These are phyloP conservation scores for Camellia lanceoleosa DNA, from an alignment of 148 eudicot genomes.

Conservation along the genomic window DNA sequence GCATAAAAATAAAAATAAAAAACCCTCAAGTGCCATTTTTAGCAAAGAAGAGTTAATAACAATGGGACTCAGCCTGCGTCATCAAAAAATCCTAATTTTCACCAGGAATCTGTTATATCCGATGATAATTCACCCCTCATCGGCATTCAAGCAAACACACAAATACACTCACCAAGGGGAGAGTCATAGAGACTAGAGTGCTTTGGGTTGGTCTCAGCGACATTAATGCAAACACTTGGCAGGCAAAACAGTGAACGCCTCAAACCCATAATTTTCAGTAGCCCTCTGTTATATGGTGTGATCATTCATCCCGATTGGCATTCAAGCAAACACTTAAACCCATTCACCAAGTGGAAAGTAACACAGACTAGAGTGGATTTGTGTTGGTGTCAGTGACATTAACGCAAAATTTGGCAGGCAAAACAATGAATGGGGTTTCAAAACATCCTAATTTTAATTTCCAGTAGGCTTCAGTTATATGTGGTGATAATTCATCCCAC, in stretches of 20 bases:
- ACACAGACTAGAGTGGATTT: not conserved
- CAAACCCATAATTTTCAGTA: not conserved
- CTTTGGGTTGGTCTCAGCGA: not conserved
- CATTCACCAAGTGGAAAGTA: not conserved
- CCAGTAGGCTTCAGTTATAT: no score
- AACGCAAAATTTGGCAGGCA: constrained; percentile 3
- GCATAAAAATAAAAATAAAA: not conserved
- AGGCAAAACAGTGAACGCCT: no score
- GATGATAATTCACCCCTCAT: not conserved
- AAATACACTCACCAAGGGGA: not conserved
- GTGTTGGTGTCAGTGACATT: not conserved
- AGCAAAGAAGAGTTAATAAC: not conserved
- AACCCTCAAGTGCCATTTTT: not conserved
- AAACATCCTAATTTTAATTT: no score
- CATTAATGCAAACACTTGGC: not conserved
- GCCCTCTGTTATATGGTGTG: not conserved
- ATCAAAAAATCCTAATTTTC: not conserved
- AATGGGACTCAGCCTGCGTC: not conserved
- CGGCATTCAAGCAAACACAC: not conserved
- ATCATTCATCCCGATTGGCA: not conserved
- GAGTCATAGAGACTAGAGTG: not conserved
- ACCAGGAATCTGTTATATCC: not conserved
- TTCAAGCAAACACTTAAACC: not conserved
- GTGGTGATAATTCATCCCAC: no score
- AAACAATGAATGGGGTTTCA: not conserved